Evolutionary conservation across 345 rosid species (phyloP), one percentile per base, ranked within the genome.

Genomic region (Brassica incana): DNA sequence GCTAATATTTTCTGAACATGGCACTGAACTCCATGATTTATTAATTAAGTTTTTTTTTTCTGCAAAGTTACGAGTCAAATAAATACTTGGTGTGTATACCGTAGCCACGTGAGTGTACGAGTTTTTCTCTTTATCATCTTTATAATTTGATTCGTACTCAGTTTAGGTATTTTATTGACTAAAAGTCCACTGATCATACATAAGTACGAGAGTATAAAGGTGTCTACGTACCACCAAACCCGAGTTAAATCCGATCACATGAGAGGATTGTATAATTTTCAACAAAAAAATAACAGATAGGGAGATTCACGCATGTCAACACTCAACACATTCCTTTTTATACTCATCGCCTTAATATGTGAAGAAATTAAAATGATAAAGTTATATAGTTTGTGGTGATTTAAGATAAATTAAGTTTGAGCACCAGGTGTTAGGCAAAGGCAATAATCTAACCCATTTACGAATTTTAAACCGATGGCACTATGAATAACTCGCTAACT

Each of bases 191-290:
- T 74, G 65, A 75, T 66, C 72, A 52, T 15, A 52, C 18, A 76
- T 2, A 35, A 32, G 11, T 20, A 36, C 1, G 43, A 23, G 40
- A 3, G 35, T 43, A 48, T 11, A 20, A 65, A 20, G 11, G 54
- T 48, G 69, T 62, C 40, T 45, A 69, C 80, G 69, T 50, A 64
- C 72, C 60, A 78, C 61, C 77, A 25, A 56, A 67, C 81, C 66
- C 72, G 65, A 71, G 66, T 65, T 78, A 56, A 78, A 38, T 20
- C 5, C 61, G 8, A 1, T 78, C 81, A 78, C 81, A 71, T 54
- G 80, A 48, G 23, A 68, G 33, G 45, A 68, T 29, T 32, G 11
- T 70, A 50, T 63, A 27, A n/a, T 70, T 70, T 16, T 58, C 54
- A 27, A 3, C 29, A 10, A 16, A 54, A 54, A 54, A 71, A 27